Base-by-base conservation (phyloP, 2,329 filamentous ascomycete species). In the Beauveria rudraprayagi region DNA sequence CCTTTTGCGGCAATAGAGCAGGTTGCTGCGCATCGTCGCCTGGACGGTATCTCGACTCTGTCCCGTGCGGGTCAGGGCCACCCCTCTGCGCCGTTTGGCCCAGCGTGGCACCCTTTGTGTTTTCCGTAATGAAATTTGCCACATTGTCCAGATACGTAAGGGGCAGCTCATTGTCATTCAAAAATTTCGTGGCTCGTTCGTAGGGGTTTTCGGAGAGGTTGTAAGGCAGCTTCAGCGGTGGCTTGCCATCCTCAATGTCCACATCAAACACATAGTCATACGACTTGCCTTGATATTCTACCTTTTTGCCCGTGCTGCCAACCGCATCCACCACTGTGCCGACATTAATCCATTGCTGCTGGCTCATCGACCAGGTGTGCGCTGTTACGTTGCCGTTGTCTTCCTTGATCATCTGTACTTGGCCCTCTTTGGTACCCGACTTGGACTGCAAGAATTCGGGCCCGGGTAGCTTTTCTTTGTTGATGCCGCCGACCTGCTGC, bases 241-340 rank as follows among this genome's bases (percentile, higher is more conserved):
- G 92, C 70, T 95, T 93, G 57, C 92, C 93, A 69, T 97, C 93
- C 71, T 96, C 91, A 64, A 97, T 95, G 68, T 96, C 92, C 28
- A 97, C 92, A 70, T 97, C 92, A 67, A 97, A 97, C 9, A 99
- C 92, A 69, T 89, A 97, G 71, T 99, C 94, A 72, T 96, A 99
- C 63, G 93, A 90, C 70, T 96, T 85, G 37, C 93, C 93, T 1
- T 90, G 80, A 70, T 93, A 88, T 62, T 87, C 81, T 8, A 85
- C 84, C 75, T 92, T 92, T 62, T 85, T 85, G 11, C 91, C 90
- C 65, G 86, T 91, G 70, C 91, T 95, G 43, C 89, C 91, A 5
- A 89, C 90, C 3, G 91, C 85, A 67, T 96, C 91, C 11, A 97
- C 94, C 0, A 99, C 92, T 0, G 92, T 96, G n/a, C 94, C 94